These are phyloP conservation scores for Lepidopterella palustris DNA, from an alignment of 495 filamentous ascomycete genomes.

Conservation along the genomic window DNA sequence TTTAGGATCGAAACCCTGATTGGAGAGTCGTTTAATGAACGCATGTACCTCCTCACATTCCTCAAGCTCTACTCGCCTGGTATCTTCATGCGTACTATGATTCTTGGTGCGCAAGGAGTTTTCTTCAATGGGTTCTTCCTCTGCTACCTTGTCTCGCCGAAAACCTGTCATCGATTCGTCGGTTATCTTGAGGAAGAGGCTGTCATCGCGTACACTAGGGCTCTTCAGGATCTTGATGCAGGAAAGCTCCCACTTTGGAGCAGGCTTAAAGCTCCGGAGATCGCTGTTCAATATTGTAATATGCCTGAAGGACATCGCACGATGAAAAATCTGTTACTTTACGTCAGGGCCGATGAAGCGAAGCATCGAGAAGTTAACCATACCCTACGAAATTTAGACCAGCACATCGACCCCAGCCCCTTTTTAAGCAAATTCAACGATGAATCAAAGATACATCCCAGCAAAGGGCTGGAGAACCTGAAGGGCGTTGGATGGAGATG, in stretches of 20 bases:
- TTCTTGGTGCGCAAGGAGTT: constrained; percentile 75
- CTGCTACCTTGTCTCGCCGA: constrained; percentile 79
- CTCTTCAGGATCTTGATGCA: constrained; percentile 75
- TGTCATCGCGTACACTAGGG: constrained; percentile 85
- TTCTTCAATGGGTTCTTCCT: constrained; percentile 95
- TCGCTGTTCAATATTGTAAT: constrained; percentile 86
- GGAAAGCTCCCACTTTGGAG: constrained; percentile 80
- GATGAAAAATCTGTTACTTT: constrained; percentile 80
- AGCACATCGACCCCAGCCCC: constrained; percentile 84
- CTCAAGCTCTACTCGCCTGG: constrained; percentile 86
- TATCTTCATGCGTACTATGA: constrained; percentile 80
- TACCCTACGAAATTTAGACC: constrained; percentile 77
- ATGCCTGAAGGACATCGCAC: constrained; percentile 79
- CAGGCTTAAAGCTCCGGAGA: constrained; percentile 73
- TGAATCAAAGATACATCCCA: constrained; percentile 54
- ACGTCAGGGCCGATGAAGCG: constrained; percentile 88
- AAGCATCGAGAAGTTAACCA: constrained; percentile 99
- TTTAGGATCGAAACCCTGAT: constrained; percentile 81
- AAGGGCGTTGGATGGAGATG: constrained; percentile 75
- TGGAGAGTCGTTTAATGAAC: constrained; percentile 91
- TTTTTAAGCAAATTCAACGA: constrained; percentile 72
- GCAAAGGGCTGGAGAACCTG: constrained; percentile 60
- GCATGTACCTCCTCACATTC: constrained; percentile 93
- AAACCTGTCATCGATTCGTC: constrained; percentile 90
- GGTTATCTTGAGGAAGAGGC: constrained; percentile 97